Evolutionary conservation across 140 eudicot genomes (phyloP), one percentile per base, ranked within the genome.

Genomic region (Bidens hawaiensis): DNA sequence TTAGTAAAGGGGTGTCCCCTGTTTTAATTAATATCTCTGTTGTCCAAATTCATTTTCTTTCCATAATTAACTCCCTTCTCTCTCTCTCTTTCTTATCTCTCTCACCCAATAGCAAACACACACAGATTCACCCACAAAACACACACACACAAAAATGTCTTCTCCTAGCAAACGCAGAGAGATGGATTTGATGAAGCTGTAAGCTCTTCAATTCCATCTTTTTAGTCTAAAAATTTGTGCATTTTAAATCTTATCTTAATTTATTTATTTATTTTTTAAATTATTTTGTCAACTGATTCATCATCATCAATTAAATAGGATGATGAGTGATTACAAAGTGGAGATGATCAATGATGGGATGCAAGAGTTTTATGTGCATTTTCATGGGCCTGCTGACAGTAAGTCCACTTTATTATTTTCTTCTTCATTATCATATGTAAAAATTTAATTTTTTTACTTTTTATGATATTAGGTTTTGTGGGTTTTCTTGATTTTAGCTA

Each of bases 301-400:
- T 21, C 21, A 50, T 53, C 23, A 47, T 61, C 67, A 62, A 47
- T 18, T 79, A 61, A 40, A 16, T 79, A 90, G 96, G 96, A 87
- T 87, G 96, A 90, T 90, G 96, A 90, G 94, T 74, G 97, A 90
- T 54, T 87, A 90, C 88, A 90, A 90, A 80, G 97, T 90, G 73
- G 97, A 90, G 87, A 83, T 82, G 90, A 84, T 90, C 68, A 87
- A 90, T 76, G 97, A 90, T 87, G 90, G 95, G 70, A 84, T 90
- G 97, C 94, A 90, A 41, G 96, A 84, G 76, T 90, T 90, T 71
- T 87, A 79, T 84, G 97, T 90, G 65, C 84, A 87, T 73, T 90
- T 90, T 67, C 82, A 84, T 82, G 97, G 97, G 62, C 97, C 97
- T 17, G 84, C 42, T 64, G 94, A 87, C 40, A 87, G 96, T 90